These are phyloP conservation scores for Misopates orontium DNA, from an alignment of 257 asterid species.

Conservation along the genomic window DNA sequence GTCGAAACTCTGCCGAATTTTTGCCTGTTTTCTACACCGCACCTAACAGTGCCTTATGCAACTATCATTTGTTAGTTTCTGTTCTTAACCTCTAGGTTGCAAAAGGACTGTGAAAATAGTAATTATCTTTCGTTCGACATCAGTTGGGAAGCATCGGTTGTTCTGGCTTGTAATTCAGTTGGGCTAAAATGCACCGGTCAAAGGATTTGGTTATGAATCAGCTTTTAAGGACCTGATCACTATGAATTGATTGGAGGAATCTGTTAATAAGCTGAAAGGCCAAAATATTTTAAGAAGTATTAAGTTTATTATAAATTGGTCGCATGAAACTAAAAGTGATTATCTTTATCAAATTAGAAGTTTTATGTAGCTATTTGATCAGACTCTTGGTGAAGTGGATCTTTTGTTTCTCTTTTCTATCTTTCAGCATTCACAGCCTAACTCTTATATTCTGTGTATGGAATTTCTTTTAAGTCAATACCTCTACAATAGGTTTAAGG, in stretches of 20 bases:
- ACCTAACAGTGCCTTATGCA: background rate
- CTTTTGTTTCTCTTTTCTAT: constrained; percentile 17
- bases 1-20: no score
- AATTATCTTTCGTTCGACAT: background rate
- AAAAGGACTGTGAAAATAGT: background rate
- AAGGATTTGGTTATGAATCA: background rate
- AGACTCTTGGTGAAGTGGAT: constrained; percentile 17
- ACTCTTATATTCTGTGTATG: constrained; percentile 1
- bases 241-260: constrained; percentile 8
- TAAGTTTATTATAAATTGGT: constrained; percentile 13
- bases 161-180: background rate
- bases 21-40: no score
- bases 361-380: constrained; percentile 3
- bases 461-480: constrained; percentile 2
- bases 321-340: constrained; percentile 8
- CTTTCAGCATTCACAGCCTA: background rate
- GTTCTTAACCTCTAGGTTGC: background rate
- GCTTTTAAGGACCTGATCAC: constrained; percentile 10
- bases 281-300: constrained; percentile 3
- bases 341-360: background rate
- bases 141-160: background rate
- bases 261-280: constrained; percentile 6
- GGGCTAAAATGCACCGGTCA: constrained; percentile 1
- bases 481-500: constrained; percentile 2
- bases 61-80: background rate